These are phyloP conservation scores for Talaromyces pinophilus DNA, from an alignment of 2,329 filamentous ascomycete species.

Conservation along the genomic window DNA sequence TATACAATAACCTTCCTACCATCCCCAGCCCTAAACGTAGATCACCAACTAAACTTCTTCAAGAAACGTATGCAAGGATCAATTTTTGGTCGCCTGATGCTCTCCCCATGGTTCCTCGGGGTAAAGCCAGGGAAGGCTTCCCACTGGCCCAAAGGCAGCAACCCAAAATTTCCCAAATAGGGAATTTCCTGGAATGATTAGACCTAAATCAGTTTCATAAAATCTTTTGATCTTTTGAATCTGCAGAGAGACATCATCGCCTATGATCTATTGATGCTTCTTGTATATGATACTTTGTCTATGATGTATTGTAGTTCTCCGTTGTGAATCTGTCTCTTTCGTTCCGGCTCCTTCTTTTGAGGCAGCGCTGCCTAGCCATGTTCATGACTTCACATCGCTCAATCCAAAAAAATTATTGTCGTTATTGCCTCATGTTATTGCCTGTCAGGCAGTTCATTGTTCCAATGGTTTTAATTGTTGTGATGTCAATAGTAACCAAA, in stretches of 20 bases:
- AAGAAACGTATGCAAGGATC: background rate
- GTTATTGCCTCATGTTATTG: background rate
- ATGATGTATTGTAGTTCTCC: background rate
- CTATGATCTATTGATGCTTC: background rate
- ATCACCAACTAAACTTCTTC: background rate
- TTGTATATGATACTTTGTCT: background rate
- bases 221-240: background rate
- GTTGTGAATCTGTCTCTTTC: background rate
- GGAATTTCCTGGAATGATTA: background rate
- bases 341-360: background rate
- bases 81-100: background rate
- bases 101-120: too few species aligned
- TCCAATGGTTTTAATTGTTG: background rate
- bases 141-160: background rate
- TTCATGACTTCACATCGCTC: background rate
- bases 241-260: fast-evolving
- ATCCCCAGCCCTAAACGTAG: background rate
- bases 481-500: background rate
- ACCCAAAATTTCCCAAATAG: background rate
- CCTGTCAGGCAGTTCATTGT: background rate
- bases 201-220: background rate
- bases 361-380: background rate
- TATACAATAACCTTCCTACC: background rate
- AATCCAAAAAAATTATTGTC: background rate
- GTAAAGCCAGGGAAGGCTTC: background rate